Evolutionary conservation across 768 basidiomycete genomes (phyloP).

Genomic region (Lyophyllum decastes): DNA sequence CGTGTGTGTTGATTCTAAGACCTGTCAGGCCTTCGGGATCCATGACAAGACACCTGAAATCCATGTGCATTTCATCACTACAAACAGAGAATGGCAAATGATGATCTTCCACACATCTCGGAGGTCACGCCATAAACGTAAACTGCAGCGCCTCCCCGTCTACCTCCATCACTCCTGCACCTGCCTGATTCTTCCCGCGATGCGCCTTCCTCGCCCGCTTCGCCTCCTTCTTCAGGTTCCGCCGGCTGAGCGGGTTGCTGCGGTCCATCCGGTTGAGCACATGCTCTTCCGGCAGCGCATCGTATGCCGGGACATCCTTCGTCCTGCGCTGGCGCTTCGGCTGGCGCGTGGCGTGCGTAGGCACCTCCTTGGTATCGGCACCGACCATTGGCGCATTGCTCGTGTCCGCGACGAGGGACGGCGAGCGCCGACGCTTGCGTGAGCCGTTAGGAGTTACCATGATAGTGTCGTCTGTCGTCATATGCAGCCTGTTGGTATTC

Average conservation of each 20-base stretch:
- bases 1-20: too few relatives aligned
- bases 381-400: conserved; percentile 12
- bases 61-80: too few relatives aligned
- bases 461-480: conserved; percentile 35
- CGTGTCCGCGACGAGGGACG: conserved; percentile 22
- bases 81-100: too few relatives aligned
- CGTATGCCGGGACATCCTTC: conserved; percentile 55
- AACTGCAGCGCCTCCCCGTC: conserved; percentile 47
- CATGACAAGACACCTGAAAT: too few relatives aligned
- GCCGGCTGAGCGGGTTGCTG: conserved; percentile 62
- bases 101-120: not conserved
- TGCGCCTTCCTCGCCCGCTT: conserved; percentile 62
- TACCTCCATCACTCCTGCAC: conserved; percentile 42
- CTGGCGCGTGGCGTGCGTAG: conserved; percentile 33
- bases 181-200: conserved; percentile 26
- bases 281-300: conserved; percentile 49
- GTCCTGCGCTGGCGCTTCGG: conserved; percentile 65
- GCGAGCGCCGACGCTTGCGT: conserved; percentile 40
- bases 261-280: conserved; percentile 46
- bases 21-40: too few relatives aligned
- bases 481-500: conserved; percentile 27
- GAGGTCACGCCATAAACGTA: conserved; percentile 42
- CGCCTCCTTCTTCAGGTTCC: conserved; percentile 60
- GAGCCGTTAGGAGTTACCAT: conserved; percentile 28
- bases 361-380: conserved; percentile 15